phyloP scores from a whole-genome alignment of 78 protist genomes.

The Creolimax fragrantissima region DNA sequence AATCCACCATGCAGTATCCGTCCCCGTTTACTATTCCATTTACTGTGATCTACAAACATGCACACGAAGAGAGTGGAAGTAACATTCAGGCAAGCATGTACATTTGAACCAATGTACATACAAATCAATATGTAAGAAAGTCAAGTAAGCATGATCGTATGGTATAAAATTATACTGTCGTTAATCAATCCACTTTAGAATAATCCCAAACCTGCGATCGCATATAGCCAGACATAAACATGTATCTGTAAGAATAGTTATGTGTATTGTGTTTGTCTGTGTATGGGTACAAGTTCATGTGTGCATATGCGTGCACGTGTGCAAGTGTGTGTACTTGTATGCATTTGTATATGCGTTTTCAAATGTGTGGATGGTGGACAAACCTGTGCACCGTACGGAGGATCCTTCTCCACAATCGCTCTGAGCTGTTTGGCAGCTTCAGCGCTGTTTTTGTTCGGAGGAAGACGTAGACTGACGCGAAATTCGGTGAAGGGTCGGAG shows the following conservation, averaged over 20 bases:
- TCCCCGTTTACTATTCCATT: neutral
- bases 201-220: too few relatives aligned
- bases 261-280: too few relatives aligned
- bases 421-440: slow-evolving; percentile 26
- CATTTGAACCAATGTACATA: too few relatives aligned
- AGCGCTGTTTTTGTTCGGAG: slow-evolving; percentile 51
- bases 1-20: neutral
- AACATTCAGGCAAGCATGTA: too few relatives aligned
- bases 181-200: too few relatives aligned
- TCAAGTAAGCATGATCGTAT: too few relatives aligned
- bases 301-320: neutral
- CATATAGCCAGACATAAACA: too few relatives aligned
- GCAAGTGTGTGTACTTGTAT: neutral
- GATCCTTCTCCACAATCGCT: slow-evolving; percentile 45
- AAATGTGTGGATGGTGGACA: neutral
- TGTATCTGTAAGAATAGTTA: too few relatives aligned
- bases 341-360: neutral
- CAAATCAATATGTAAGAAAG: too few relatives aligned
- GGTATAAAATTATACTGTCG: too few relatives aligned
- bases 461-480: slow-evolving; percentile 63
- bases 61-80: too few relatives aligned
- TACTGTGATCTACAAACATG: neutral
- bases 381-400: slow-evolving; percentile 77
- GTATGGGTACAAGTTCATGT: too few relatives aligned
- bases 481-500: slow-evolving; percentile 56